These are phyloP conservation scores for Parathielavia appendiculata DNA, from an alignment of 495 filamentous ascomycete genomes.

Conservation along the genomic window DNA sequence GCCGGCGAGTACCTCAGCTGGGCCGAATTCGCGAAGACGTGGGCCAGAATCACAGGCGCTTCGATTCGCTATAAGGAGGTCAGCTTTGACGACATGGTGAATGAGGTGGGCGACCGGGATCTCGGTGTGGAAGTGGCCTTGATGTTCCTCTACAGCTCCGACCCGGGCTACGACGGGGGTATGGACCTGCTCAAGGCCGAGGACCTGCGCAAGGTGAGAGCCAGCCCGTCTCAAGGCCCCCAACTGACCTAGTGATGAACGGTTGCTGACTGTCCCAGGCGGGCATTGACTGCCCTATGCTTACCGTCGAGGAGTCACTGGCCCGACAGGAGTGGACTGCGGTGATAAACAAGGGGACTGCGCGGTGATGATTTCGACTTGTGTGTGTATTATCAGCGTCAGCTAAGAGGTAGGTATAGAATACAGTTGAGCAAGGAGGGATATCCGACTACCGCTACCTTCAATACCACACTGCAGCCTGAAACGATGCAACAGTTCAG, in stretches of 20 bases:
- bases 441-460: too few relatives aligned
- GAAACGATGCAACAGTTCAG: too few relatives aligned
- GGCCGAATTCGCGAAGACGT: constrained; percentile 33
- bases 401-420: too few relatives aligned
- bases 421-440: too few relatives aligned
- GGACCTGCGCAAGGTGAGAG: constrained; percentile 38
- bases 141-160: constrained; percentile 37
- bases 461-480: too few relatives aligned
- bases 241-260: background rate
- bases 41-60: constrained; percentile 28
- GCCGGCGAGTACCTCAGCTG: constrained; percentile 35
- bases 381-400: too few relatives aligned
- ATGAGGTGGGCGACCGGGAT: constrained; percentile 27
- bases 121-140: constrained; percentile 35
- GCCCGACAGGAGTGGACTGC: constrained; percentile 19
- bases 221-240: background rate
- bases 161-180: constrained; percentile 40
- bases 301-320: constrained; percentile 28
- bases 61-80: constrained; percentile 33
- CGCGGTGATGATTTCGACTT: background rate
- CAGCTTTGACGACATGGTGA: constrained; percentile 34
- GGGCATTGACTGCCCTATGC: constrained; percentile 36
- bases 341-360: background rate
- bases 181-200: constrained; percentile 36
- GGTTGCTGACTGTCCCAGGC: constrained; percentile 17